Evolutionary conservation across 129 eudicot species (phyloP), one percentile per base, ranked within the genome.

Genomic region (Lonicera japonica): DNA sequence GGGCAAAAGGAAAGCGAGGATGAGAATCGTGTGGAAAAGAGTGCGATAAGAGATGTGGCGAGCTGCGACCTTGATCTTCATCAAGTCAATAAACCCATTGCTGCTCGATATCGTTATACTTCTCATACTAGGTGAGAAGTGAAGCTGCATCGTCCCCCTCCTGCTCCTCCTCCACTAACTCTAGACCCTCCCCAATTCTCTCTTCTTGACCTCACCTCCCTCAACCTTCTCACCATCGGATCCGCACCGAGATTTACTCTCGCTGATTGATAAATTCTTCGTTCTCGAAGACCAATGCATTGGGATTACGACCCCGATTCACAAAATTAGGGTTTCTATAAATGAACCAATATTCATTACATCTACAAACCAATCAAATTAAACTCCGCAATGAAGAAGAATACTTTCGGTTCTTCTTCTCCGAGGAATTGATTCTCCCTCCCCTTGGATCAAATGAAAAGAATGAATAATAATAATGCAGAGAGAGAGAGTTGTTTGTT

Each of bases 11-110:
- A 85, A 88, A 46, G 99, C 96, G 7, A 88, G 86, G 59, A 88
- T 67, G 56, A 94, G 80, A 20, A 94, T 78, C 40, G 90, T 94
- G 64, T 94, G 92, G 58, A 94, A 88, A 24, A 94, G 82, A n/a
- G 96, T 94, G 29, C 95, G 77, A 61, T 94, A 94, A 51, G 99
- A 88, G 57, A 94, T 77, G 70, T 85, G 86, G 58, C 89, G 95
- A 80, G 99, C 83, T 72, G 99, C 96, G 65, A 94, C 84, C 75
- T 94, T 94, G 87, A 94, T 85, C 96, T 94, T 94, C 99, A 94
- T 94, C 75, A 88, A 88, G 77, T 94, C 99, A 70, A 79, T 74
- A 67, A 84, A 82, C 38, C 87, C 87, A 82, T 75, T 73, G 77
- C 83, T 83, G 70, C 83, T 81, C 72, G 95, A 86, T 73, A 92